Percentiles rank a stretch among this genome's conserved stretches.
phyloP scores from a whole-genome alignment of 2,329 filamentous ascomycete genomes.

The Aspergillus calidoustus region DNA sequence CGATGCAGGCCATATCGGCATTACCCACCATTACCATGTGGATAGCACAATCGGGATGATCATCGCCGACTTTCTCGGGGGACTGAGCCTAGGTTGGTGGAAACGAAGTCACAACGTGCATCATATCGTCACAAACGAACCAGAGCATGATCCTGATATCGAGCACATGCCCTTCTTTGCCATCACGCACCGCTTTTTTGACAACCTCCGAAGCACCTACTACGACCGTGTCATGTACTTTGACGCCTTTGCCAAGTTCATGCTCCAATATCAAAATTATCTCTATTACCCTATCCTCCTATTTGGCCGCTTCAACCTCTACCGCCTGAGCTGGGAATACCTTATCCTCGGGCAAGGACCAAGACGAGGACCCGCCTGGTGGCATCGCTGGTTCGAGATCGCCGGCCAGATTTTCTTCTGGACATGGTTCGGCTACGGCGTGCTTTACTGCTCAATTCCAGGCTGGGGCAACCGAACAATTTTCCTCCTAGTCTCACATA shows the following conservation, averaged over 20 bases:
- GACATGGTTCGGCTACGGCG: slow-evolving; percentile 82
- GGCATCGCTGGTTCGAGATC: slow-evolving; percentile 82
- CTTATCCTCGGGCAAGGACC: slow-evolving; percentile 72
- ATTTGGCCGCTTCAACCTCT: slow-evolving; percentile 86
- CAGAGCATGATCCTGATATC: slow-evolving; percentile 95
- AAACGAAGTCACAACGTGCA: slow-evolving; percentile 96
- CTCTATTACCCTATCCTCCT: slow-evolving; percentile 81
- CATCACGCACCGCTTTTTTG: slow-evolving; percentile 79
- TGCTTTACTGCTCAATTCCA: slow-evolving; percentile 75
- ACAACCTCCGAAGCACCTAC: slow-evolving; percentile 75
- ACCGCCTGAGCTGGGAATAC: slow-evolving; percentile 78
- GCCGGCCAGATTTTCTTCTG: slow-evolving; percentile 79
- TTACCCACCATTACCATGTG: slow-evolving; percentile 84
- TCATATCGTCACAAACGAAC: slow-evolving; percentile 92
- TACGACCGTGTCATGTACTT: slow-evolving; percentile 81
- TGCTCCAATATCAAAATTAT: slow-evolving; percentile 77
- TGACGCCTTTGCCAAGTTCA: slow-evolving; percentile 71
- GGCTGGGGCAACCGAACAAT: slow-evolving; percentile 69
- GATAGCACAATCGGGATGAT: slow-evolving; percentile 88
- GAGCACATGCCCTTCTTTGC: slow-evolving; percentile 89
- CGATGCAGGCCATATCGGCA: slow-evolving; percentile 96
- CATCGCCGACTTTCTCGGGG: slow-evolving; percentile 86
- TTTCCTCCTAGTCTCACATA: slow-evolving; percentile 80
- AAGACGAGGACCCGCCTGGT: slow-evolving; percentile 76
- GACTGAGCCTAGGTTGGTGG: slow-evolving; percentile 94